Base-by-base conservation (phyloP, 1,284 basidiomycete genomes). In the Inonotus hispidus region DNA sequence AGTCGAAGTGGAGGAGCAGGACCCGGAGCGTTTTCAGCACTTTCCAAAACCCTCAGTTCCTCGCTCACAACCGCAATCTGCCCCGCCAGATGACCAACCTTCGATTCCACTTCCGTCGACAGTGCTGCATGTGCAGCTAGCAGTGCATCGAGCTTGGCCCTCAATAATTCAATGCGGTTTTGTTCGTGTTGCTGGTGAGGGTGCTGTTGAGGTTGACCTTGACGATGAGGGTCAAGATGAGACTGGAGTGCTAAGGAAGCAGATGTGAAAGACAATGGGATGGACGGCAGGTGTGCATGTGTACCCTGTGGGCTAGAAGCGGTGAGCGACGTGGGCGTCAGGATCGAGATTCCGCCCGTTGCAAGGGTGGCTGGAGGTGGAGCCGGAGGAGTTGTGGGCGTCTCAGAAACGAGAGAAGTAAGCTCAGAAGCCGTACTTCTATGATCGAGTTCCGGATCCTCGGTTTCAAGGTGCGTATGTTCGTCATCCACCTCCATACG, bases 181-280 rank as follows among this genome's bases (percentile, higher is more conserved):
- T 5, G 19, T 11, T 10, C 11, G 8, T 49, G 47, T 25, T n/a
- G 23, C 13, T 49, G n/a, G n/a, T n/a, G n/a, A n/a, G n/a, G n/a
- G n/a, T n/a, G 47, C 10, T 23, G 14, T 23, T 8, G 47, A 39
- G 49, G 53, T 41, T 58, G 52, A 46, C 59, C 49, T 49, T 66
- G 49, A 32, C 56, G 60, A 16, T 64, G 56, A 4, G 54, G 64
- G 25, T 68, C 66, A 4, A 8, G 32, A 32, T 32, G 32, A 3
- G 32, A 32, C 32, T 32, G 69, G 21, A 63, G 38, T 62, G 63
- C 13, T 67, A 39, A 23, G 8, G 46, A 23, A 19, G n/a, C n/a
- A 11, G 46, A 45, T 13, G 21, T 16, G 14, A 21, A 45, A 13
- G 41, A 45, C 3, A 21, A 13, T 5, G 41, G 21, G 14, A 21